phyloP scores from a whole-genome alignment of 2,329 filamentous ascomycete species.

The Pseudogymnoascus sp. region DNA sequence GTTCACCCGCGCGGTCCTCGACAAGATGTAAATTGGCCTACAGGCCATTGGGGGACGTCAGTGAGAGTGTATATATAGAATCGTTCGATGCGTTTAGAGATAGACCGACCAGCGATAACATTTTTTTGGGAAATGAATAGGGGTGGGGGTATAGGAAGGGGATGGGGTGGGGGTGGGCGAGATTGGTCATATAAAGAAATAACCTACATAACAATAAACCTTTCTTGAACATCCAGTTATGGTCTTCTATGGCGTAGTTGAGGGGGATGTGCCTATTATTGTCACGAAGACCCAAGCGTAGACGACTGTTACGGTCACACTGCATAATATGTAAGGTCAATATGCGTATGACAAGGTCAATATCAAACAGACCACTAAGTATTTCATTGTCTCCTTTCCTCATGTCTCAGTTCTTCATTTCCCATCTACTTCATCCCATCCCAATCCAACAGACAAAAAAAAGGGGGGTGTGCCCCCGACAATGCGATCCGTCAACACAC shows the following conservation, averaged over 20 bases:
- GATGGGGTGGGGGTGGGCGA: background rate
- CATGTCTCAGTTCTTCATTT: background rate
- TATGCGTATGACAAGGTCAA: background rate
- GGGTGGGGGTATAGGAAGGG: background rate
- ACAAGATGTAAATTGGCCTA: slow-evolving; percentile 72
- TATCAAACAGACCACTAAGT: background rate
- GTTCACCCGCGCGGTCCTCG: slow-evolving; percentile 88
- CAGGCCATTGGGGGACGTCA: background rate
- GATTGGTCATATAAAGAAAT: background rate
- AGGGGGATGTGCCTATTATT: background rate
- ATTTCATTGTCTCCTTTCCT: background rate
- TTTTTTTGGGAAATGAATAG: slow-evolving; percentile 2
- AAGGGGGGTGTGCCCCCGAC: background rate
- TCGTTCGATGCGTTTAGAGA: background rate
- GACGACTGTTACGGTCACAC: background rate
- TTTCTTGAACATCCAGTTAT: background rate
- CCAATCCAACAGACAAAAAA: background rate
- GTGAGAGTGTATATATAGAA: slow-evolving; percentile 1
- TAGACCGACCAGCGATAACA: background rate
- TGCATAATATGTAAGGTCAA: background rate
- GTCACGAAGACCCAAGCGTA: background rate
- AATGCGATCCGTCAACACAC: slow-evolving; percentile 1
- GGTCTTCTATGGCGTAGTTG: background rate
- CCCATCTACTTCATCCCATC: background rate
- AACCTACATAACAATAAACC: background rate